Conservation (phyloP, 495 filamentous ascomycete species). For the Tuber indicum region DNA sequence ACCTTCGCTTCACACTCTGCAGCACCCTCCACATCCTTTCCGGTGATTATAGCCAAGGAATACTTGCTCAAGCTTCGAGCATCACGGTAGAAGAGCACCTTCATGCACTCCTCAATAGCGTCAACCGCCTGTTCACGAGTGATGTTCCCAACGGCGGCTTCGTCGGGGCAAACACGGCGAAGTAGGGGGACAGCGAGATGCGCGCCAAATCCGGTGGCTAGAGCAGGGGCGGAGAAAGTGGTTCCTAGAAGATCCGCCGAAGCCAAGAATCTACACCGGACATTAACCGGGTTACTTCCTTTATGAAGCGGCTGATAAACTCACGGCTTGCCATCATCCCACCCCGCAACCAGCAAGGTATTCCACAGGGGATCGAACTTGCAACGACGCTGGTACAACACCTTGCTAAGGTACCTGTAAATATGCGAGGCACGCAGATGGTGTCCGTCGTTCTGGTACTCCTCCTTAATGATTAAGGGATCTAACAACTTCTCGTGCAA, state of each 20-base stretch:
- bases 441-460: slow-evolving; percentile 57
- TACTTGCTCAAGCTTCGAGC: slow-evolving; percentile 87
- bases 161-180: slow-evolving; percentile 72
- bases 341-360: slow-evolving; percentile 77
- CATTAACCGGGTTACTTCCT: neutral
- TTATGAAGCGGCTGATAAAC: slow-evolving; percentile 4
- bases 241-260: slow-evolving; percentile 89
- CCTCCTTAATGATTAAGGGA: slow-evolving; percentile 74
- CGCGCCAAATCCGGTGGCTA: slow-evolving; percentile 90
- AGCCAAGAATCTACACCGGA: slow-evolving; percentile 58
- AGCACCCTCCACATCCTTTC: slow-evolving; percentile 73
- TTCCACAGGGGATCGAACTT: slow-evolving; percentile 99
- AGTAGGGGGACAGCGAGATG: slow-evolving; percentile 89
- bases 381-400: slow-evolving; percentile 87
- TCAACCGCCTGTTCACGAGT: slow-evolving; percentile 71
- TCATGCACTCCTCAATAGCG: slow-evolving; percentile 85
- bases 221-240: slow-evolving; percentile 73
- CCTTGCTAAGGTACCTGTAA: slow-evolving; percentile 89
- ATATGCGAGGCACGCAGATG: slow-evolving; percentile 51
- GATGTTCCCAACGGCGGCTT: slow-evolving; percentile 61
- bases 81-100: slow-evolving; percentile 96
- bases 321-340: slow-evolving; percentile 67
- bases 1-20: slow-evolving; percentile 59
- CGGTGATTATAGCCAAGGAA: slow-evolving; percentile 79
- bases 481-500: slow-evolving; percentile 75